Evolutionary conservation across 2,329 filamentous ascomycete genomes (phyloP).

Genomic region (Aspergillus proliferans): DNA sequence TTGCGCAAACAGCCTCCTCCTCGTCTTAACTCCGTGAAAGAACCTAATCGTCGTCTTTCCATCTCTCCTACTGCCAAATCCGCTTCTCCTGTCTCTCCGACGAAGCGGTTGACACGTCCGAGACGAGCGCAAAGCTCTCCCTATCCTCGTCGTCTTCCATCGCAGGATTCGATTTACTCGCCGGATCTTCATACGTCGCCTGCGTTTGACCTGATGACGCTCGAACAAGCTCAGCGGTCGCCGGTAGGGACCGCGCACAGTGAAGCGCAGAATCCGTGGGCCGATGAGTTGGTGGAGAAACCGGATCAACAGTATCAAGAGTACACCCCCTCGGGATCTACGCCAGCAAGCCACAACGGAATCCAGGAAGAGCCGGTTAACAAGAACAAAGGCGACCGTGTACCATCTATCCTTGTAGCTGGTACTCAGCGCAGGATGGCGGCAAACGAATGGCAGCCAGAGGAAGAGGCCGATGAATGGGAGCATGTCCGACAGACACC

Average conservation of each 20-base stretch:
- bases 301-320: conserved; percentile 8
- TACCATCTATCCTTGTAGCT: conserved; percentile 18
- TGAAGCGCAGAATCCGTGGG: conserved; percentile 26
- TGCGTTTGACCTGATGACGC: conserved; percentile 32
- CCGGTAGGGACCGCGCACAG: conserved; percentile 24
- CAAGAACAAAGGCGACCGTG: conserved; percentile 8
- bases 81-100: conserved; percentile 22
- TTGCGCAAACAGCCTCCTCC: conserved; percentile 34
- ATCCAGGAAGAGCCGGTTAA: conserved; percentile 1
- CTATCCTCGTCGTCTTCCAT: conserved; percentile 19
- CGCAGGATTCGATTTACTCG: conserved; percentile 29
- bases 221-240: conserved; percentile 32
- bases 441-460: conserved; percentile 16
- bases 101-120: conserved; percentile 22
- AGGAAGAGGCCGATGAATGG: conserved; percentile 9
- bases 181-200: conserved; percentile 34
- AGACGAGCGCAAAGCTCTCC: conserved; percentile 22
- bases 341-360: conserved; percentile 2
- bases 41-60: conserved; percentile 28
- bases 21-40: conserved; percentile 27
- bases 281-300: conserved; percentile 22
- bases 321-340: conserved; percentile 5
- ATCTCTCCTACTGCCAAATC: conserved; percentile 25
- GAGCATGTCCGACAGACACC: conserved; percentile 16
- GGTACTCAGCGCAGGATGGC: conserved; percentile 16